These are phyloP conservation scores for Fusarium tanahbumbuense DNA, from an alignment of 2,329 filamentous ascomycete species.

Conservation along the genomic window DNA sequence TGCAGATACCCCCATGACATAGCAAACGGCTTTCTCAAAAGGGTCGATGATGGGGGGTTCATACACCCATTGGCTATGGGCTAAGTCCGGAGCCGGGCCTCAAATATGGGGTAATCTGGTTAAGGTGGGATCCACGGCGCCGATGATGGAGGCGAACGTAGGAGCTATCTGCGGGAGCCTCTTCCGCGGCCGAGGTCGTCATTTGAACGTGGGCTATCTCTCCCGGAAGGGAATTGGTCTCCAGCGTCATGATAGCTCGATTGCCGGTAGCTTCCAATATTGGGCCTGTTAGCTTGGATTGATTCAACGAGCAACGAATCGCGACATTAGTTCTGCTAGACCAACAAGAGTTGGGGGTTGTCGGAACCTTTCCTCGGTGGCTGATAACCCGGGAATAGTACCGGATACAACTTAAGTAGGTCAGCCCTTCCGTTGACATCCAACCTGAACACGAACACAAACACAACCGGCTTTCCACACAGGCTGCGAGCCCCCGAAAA, in stretches of 20 bases:
- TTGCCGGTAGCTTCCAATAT: conserved; percentile 27
- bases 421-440: conserved; percentile 19
- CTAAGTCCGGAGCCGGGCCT: conserved; percentile 42
- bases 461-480: conserved; percentile 23
- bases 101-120: conserved; percentile 34
- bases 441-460: conserved; percentile 15
- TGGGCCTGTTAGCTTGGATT: conserved; percentile 23
- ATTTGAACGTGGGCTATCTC: conserved; percentile 29
- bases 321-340: conserved; percentile 15
- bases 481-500: conserved; percentile 28
- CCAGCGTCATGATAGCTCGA: conserved; percentile 13
- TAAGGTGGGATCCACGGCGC: conserved; percentile 30
- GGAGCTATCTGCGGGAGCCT: conserved; percentile 21
- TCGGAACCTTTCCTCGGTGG: conserved; percentile 12
- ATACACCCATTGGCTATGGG: conserved; percentile 31
- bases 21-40: conserved; percentile 20
- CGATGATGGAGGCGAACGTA: conserved; percentile 32
- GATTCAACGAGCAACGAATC: conserved; percentile 27
- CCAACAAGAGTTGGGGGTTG: conserved; percentile 21
- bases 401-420: conserved; percentile 14
- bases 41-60: conserved; percentile 15
- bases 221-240: conserved; percentile 8
- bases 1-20: conserved; percentile 37
- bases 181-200: conserved; percentile 7
- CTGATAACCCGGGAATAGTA: conserved; percentile 26